Evolutionary conservation across 163 green algal species (phyloP), one percentile per base, ranked within the genome.

Genomic region (Prototheca stagnorum): DNA sequence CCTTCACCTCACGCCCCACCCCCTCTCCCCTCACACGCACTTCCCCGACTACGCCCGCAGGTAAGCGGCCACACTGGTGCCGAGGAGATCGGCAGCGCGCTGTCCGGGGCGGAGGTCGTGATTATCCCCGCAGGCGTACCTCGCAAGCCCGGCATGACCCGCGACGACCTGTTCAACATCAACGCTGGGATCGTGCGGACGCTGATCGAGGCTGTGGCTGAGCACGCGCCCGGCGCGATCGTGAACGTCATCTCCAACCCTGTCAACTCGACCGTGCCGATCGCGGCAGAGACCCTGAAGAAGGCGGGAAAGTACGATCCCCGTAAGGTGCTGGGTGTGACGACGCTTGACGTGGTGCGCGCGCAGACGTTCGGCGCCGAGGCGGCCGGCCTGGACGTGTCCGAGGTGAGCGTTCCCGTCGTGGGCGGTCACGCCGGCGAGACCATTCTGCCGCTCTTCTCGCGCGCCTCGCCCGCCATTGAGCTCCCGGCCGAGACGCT

Each of bases 251-350:
- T 99, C 67, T 88, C 77, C 70, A 99, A 99, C 80, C 91, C 91
- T 2, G 91, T 99, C 33, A 99, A 99, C 78, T 95, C 85, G 25
- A 99, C 91, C 4, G 88, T 99, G 26, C 88, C 91, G 24, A 99
- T 99, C 56, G 79, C 80, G 6, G 78, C 77, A 8, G 88, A 99
- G 70, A 62, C 88, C 15, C 68, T 96, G 35, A 97, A 95, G 70
- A 63, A 64, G 28, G 63, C 73, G 15, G 85, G 85, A 23, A 73
- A 82, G 16, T 99, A 94, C 56, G 78, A 99, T 71, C 61, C 65
- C 19, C 75, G 75, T 44, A 81, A 82, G 59, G 44, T 78, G 9
- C 80, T 97, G 44, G 91, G 91, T 36, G 85, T 93, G 8, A 90
- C 85, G 28, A 86, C 74, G 8, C 70, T 95, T 39, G 85, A 95